phyloP scores from a whole-genome alignment of 352 stramenopile genomes.

The Phytophthora multivora region DNA sequence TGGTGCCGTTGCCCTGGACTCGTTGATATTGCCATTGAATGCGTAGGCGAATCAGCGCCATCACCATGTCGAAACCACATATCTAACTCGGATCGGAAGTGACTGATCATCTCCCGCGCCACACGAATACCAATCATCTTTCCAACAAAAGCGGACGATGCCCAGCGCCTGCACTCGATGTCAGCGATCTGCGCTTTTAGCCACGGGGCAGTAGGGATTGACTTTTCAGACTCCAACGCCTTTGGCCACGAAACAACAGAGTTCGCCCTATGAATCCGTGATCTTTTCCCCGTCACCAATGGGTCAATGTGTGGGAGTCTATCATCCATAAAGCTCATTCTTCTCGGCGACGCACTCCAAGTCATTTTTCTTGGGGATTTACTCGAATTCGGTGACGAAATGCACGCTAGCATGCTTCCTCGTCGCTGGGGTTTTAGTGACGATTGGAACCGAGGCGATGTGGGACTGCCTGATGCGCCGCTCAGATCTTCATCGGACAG shows the following conservation, averaged over 20 bases:
- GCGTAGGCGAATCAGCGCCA: slow-evolving; percentile 12
- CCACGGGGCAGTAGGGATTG: slow-evolving; percentile 56
- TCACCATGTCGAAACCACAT: slow-evolving; percentile 43
- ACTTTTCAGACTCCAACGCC: slow-evolving; percentile 41
- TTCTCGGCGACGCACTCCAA: slow-evolving; percentile 49
- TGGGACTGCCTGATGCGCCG: slow-evolving; percentile 13
- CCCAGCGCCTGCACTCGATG: slow-evolving; percentile 84
- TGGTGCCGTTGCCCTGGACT: slow-evolving; percentile 14
- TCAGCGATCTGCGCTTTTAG: slow-evolving; percentile 84
- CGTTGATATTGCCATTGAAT: slow-evolving; percentile 14
- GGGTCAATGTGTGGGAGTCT: slow-evolving; percentile 22
- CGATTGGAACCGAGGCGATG: slow-evolving; percentile 37
- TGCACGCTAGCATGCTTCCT: slow-evolving; percentile 22
- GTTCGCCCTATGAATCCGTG: slow-evolving; percentile 40
- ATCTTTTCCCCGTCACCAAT: slow-evolving; percentile 24
- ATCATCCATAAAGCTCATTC: slow-evolving; percentile 66
- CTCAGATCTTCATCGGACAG: slow-evolving; percentile 6
- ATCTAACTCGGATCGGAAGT: slow-evolving; percentile 74
- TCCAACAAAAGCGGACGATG: slow-evolving; percentile 85
- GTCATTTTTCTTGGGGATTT: slow-evolving; percentile 18
- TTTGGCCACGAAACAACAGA: slow-evolving; percentile 51
- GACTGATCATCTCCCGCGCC: slow-evolving; percentile 83
- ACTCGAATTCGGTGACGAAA: slow-evolving; percentile 25
- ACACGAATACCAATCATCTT: slow-evolving; percentile 89
- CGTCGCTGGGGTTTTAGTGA: slow-evolving; percentile 27